Percentiles rank a stretch among this genome's conserved stretches.
phyloP scores from a whole-genome alignment of 2,329 filamentous ascomycete genomes.

The Anthostomella pinea region DNA sequence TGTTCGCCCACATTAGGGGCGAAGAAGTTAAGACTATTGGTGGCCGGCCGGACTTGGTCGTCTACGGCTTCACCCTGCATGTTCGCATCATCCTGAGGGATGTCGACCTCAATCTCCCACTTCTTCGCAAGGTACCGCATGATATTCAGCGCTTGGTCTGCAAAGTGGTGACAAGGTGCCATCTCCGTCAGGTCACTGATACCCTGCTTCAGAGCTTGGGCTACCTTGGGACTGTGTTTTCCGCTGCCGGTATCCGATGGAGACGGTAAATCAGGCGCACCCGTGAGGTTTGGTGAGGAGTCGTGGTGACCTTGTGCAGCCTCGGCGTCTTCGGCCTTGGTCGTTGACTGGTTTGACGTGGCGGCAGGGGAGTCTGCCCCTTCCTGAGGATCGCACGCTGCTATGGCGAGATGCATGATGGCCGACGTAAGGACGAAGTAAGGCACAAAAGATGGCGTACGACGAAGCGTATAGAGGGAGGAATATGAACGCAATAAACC shows the following conservation, averaged over 20 bases:
- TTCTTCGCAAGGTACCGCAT: slow-evolving; percentile 55
- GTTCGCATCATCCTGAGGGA: slow-evolving; percentile 32
- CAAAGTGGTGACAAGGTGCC: slow-evolving; percentile 59
- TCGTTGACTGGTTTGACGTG: slow-evolving; percentile 19
- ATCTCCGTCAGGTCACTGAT: slow-evolving; percentile 59
- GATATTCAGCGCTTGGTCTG: slow-evolving; percentile 59
- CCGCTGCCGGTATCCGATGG: slow-evolving; percentile 17
- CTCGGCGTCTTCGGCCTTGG: slow-evolving; percentile 2
- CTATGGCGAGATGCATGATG: slow-evolving; percentile 60
- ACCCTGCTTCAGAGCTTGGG: slow-evolving; percentile 49
- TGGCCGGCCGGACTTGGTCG: slow-evolving; percentile 44
- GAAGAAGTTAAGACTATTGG: slow-evolving; percentile 57
- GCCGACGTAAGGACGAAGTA: slow-evolving; percentile 60
- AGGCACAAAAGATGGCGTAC: slow-evolving; percentile 59
- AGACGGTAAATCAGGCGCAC: slow-evolving; percentile 18
- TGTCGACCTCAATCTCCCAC: slow-evolving; percentile 55
- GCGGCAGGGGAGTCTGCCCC: slow-evolving; percentile 20
- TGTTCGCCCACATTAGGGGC: slow-evolving; percentile 46
- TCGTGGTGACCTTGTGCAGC: too few relatives aligned
- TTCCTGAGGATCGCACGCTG: slow-evolving; percentile 35
- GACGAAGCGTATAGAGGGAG: slow-evolving; percentile 55
- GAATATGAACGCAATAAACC: slow-evolving; percentile 55
- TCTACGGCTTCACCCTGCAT: slow-evolving; percentile 37
- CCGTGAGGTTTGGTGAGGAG: too few relatives aligned
- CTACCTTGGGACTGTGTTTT: slow-evolving; percentile 39